Conservation (phyloP, 495 filamentous ascomycete species). For the Trichoderma gamsii region DNA sequence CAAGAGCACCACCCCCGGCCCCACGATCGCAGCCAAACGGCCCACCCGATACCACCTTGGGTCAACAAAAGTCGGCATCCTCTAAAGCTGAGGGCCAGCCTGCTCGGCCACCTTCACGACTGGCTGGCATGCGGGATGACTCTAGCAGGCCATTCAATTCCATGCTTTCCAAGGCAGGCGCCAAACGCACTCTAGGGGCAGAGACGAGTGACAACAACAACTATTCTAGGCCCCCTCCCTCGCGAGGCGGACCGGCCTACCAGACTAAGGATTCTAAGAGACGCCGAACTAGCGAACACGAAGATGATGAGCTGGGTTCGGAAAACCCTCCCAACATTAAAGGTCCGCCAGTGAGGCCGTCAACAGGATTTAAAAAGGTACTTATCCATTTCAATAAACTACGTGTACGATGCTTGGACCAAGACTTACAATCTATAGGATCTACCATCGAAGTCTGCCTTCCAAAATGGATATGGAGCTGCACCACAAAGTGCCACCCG, state of each 20-base stretch:
- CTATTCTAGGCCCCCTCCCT: conserved; percentile 21
- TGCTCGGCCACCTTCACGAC: conserved; percentile 36
- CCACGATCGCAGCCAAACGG: conserved; percentile 43
- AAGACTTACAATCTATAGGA: conserved; percentile 43
- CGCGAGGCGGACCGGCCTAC: conserved; percentile 39
- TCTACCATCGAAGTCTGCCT: conserved; percentile 54
- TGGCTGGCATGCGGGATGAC: conserved; percentile 37
- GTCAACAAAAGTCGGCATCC: not conserved
- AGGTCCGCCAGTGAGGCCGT: conserved; percentile 77
- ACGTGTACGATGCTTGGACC: not conserved
- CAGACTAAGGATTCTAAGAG: conserved; percentile 53
- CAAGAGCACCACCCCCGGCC: conserved; percentile 47
- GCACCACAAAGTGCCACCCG: conserved; percentile 32
- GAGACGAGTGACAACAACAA: conserved; percentile 47
- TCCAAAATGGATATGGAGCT: conserved; percentile 57
- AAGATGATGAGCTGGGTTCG: conserved; percentile 40
- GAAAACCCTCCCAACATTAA: conserved; percentile 51
- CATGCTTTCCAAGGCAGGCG: conserved; percentile 37
- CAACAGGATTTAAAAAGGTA: conserved; percentile 69
- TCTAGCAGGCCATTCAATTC: conserved; percentile 38
- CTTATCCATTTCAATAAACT: conserved; percentile 20
- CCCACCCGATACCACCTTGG: conserved; percentile 28
- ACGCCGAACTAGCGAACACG: conserved; percentile 51
- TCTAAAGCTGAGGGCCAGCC: conserved; percentile 22
- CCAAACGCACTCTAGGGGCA: conserved; percentile 46